A percentile compares a stretch with the other conserved stretches of the same genome.
These are phyloP conservation scores for Saccharomyces hybrid DNA, from an alignment of 1,139 yeast genomes.

Conservation along the genomic window DNA sequence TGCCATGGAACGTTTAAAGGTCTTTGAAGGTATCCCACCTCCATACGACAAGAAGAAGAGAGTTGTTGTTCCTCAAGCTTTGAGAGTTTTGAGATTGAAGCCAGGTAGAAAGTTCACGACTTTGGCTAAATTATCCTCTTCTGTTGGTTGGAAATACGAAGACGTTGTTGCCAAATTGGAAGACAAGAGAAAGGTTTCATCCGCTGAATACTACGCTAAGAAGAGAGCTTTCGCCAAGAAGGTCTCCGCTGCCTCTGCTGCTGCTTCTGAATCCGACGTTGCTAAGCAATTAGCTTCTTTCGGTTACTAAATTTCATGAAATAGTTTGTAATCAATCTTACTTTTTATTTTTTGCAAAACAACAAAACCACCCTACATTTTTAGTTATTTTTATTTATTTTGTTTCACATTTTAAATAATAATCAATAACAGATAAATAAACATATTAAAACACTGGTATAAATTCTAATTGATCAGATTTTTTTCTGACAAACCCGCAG, in stretches of 20 bases:
- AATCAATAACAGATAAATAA: slow-evolving; percentile 3
- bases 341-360: not conserved
- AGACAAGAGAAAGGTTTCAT: slow-evolving; percentile 98
- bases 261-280: slow-evolving; percentile 62
- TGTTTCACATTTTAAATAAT: slow-evolving; percentile 1
- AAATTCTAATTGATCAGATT: not conserved
- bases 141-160: slow-evolving; percentile 99
- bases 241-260: slow-evolving; percentile 75
- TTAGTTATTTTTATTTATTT: not conserved
- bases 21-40: slow-evolving; percentile 98
- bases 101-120: slow-evolving; percentile 99
- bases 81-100: slow-evolving; percentile 97
- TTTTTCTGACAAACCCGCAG: not conserved
- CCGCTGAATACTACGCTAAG: slow-evolving; percentile 98
- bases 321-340: not conserved
- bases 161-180: slow-evolving; percentile 94
- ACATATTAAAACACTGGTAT: slow-evolving; percentile 12
- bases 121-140: slow-evolving; percentile 89
- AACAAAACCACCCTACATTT: slow-evolving; percentile 1
- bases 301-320: slow-evolving; percentile 55
- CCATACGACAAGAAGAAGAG: slow-evolving; percentile 99
- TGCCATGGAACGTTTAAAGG: slow-evolving; percentile 98
- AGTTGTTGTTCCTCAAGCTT: slow-evolving; percentile 99
- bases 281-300: slow-evolving; percentile 75
- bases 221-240: slow-evolving; percentile 94